Percentiles rank a stretch among this genome's conserved stretches.
Evolutionary conservation across 805 yeast species (phyloP).

Genomic region (Priceomyces carsonii): DNA sequence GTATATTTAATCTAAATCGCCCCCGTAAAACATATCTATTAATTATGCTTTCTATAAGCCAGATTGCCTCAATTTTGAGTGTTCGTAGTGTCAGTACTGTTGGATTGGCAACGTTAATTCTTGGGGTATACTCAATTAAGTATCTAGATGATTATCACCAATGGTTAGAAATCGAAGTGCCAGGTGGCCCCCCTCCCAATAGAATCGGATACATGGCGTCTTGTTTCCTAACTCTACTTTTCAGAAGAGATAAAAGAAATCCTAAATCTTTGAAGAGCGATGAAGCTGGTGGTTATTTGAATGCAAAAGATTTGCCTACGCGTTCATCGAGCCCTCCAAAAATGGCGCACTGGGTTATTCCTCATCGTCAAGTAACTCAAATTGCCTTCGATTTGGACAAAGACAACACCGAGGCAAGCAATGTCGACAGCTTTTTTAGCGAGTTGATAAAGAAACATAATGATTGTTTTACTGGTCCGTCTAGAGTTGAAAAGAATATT

Average conservation of each 20-base stretch:
- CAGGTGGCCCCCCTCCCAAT: constrained; percentile 6
- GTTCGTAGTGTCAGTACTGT: no score
- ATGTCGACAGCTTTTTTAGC: neutral
- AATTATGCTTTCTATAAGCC: no score
- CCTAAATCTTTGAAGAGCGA: neutral
- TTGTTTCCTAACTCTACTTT: constrained; percentile 1
- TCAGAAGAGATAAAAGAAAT: constrained; percentile 3
- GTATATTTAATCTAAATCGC: no score
- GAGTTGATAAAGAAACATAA: neutral
- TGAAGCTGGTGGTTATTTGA: neutral
- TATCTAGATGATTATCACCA: constrained; percentile 3
- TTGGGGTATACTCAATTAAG: no score
- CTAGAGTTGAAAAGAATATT: constrained; percentile 4
- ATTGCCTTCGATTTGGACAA: constrained; percentile 4
- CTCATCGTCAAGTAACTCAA: constrained; percentile 7
- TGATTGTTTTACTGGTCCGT: constrained; percentile 1
- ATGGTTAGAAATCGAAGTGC: constrained; percentile 5
- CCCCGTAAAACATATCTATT: no score
- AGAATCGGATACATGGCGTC: constrained; percentile 3
- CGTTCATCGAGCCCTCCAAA: neutral
- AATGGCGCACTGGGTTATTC: constrained; percentile 6
- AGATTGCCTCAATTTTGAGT: no score
- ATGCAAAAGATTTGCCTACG: constrained; percentile 1
- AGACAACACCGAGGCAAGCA: neutral
- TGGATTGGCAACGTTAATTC: no score